Base-by-base conservation (phyloP, 345 rosid genomes). In the Citrus sp. region DNA sequence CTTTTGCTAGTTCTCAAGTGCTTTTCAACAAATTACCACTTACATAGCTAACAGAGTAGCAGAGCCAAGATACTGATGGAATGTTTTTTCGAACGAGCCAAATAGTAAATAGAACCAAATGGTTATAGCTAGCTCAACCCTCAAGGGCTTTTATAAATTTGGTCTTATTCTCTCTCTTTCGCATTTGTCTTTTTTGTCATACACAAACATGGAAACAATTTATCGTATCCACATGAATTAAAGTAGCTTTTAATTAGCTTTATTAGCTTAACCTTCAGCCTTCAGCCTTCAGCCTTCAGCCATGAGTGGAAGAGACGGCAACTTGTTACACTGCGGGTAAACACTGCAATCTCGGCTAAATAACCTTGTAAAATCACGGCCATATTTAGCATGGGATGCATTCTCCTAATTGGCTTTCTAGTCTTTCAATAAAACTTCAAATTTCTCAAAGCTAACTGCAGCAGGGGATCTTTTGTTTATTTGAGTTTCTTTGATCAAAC, bases 381-480 rank as follows among this genome's bases (percentile, higher is more conserved):
- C 46, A 71, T 67, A 77, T 79, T 27, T 42, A 76, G 87, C 76
- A 80, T 42, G 19, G 49, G 72, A 77, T 27, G 77, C 82, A 73
- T 75, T 46, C 82, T 49, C 67, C 79, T 77, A 67, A 78, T 81
- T 80, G 80, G 83, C 86, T 80, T 81, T 9, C 72, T 73, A 80
- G 86, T 76, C 40, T 80, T 79, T 80, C 82, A 72, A 78, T 56
- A 80, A 73, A 83, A 46, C 14, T 46, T 46, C 14, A 46, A 46
- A 46, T 46, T 46, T 80, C 80, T 71, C 72, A 37, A 54, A 18
- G 30, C 80, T 73, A 83, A 55, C 73, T 76, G 67, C 54, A 86
- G 87, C 81, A 78, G 79, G 56, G 71, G 71, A 87, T 87, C 90
- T 87, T 83, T 85, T 87, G 83, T 81, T 78, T 62, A 74, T 67